Conservation (phyloP, 495 filamentous ascomycete genomes). For the Choiromyces venosus region DNA sequence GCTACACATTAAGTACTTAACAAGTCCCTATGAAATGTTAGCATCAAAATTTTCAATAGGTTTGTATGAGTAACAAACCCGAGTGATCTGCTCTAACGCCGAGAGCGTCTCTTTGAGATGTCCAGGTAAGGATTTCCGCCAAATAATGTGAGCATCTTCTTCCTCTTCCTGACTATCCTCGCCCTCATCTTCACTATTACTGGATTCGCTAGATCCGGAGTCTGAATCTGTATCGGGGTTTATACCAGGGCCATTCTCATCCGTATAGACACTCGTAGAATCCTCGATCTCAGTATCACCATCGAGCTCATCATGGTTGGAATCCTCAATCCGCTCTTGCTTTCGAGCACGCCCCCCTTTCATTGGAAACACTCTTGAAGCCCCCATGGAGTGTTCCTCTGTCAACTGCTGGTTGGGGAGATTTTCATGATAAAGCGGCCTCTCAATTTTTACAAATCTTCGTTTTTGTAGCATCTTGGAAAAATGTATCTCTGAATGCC, state of each 20-base stretch:
- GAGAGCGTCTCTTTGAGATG: constrained; percentile 33
- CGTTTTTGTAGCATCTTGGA: not conserved
- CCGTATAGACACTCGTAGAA: not conserved
- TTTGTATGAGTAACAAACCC: constrained; percentile 14
- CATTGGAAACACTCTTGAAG: not conserved
- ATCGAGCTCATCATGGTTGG: not conserved
- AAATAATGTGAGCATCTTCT: constrained; percentile 13
- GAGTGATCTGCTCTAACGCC: constrained; percentile 32
- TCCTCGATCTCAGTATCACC: not conserved
- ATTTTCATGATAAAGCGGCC: not conserved
- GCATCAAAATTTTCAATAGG: not conserved
- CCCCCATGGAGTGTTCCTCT: not conserved
- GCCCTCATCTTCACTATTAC: not conserved
- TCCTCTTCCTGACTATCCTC: constrained; percentile 6
- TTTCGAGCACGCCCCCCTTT: not conserved
- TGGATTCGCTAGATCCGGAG: not conserved
- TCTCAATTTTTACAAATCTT: not conserved
- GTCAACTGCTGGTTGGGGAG: not conserved
- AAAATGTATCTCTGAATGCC: not conserved
- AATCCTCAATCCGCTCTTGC: not conserved
- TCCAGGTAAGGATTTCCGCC: constrained; percentile 28
- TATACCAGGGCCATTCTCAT: constrained; percentile 10
- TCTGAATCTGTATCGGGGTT: constrained; percentile 1
- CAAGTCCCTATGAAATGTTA: constrained; percentile 23
- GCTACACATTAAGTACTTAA: constrained; percentile 36